Conservation (phyloP, 208 protist genomes). For the Lotmaria passim region DNA sequence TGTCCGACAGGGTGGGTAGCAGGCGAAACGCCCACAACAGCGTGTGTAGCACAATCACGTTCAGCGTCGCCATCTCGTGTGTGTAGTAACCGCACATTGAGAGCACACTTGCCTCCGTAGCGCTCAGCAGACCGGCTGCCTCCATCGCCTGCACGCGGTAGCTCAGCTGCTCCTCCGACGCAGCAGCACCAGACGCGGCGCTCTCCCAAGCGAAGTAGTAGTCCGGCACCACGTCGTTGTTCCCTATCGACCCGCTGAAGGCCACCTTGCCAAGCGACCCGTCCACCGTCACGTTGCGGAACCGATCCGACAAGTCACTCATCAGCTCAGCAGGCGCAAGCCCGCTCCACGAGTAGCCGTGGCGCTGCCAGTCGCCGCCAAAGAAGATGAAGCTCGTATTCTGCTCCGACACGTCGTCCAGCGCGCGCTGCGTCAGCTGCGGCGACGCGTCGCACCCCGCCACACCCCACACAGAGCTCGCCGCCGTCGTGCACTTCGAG, state of each 20-base stretch:
- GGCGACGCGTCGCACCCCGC: constrained; percentile 60
- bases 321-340: constrained; percentile 23
- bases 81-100: constrained; percentile 70
- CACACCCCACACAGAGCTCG: constrained; percentile 35
- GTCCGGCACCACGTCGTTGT: constrained; percentile 82
- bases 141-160: constrained; percentile 39
- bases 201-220: constrained; percentile 59
- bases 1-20: constrained; percentile 39
- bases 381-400: constrained; percentile 43
- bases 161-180: constrained; percentile 31
- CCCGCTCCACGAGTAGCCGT: constrained; percentile 40
- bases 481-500: constrained; percentile 29
- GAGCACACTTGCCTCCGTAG: constrained; percentile 44
- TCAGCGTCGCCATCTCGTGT: constrained; percentile 29
- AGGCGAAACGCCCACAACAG: constrained; percentile 67
- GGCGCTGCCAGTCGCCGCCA: constrained; percentile 78
- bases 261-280: constrained; percentile 19
- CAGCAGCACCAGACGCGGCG: constrained; percentile 1
- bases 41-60: constrained; percentile 77
- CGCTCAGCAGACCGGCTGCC: constrained; percentile 33
- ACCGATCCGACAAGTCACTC: constrained; percentile 17
- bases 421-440: constrained; percentile 49
- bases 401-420: constrained; percentile 44
- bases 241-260: constrained; percentile 58
- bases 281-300: constrained; percentile 23